phyloP scores from a whole-genome alignment of 1,284 basidiomycete species.

The Ganoderma meredithae region DNA sequence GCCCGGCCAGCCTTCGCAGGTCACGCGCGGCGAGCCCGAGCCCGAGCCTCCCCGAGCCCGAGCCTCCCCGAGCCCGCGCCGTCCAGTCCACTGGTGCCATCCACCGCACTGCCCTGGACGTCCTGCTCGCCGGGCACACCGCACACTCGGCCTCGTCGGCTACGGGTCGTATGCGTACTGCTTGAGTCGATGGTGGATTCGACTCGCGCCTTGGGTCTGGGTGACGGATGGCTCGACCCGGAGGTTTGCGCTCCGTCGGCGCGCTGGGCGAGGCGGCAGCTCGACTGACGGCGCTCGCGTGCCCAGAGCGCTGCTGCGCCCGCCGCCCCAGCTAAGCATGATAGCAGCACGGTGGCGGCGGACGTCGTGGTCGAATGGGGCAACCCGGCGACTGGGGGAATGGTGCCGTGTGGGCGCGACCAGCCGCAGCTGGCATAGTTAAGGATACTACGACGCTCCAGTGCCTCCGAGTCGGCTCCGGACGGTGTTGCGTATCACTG shows the following conservation, averaged over 20 bases:
- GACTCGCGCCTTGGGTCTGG: no score
- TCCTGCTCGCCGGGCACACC: constrained; percentile 10
- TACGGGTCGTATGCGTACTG: background rate
- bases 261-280: background rate
- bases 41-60: background rate
- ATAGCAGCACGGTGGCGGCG: constrained; percentile 5
- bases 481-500: background rate
- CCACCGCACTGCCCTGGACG: constrained; percentile 11
- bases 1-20: background rate
- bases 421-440: background rate
- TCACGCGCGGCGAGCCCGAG: background rate
- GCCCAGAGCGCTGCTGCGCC: background rate
- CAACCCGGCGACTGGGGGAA: no score
- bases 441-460: no score
- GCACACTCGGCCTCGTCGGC: constrained; percentile 17
- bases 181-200: background rate
- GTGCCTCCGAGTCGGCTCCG: background rate
- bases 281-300: constrained; percentile 11
- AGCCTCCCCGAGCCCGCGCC: no score
- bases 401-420: no score
- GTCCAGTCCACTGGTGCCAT: no score
- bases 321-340: constrained; percentile 10
- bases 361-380: no score
- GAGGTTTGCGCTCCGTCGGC: no score
- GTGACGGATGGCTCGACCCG: no score